These are phyloP conservation scores for Phoenix dactylifera DNA, from an alignment of 176 grass and related monocot species.

Conservation along the genomic window DNA sequence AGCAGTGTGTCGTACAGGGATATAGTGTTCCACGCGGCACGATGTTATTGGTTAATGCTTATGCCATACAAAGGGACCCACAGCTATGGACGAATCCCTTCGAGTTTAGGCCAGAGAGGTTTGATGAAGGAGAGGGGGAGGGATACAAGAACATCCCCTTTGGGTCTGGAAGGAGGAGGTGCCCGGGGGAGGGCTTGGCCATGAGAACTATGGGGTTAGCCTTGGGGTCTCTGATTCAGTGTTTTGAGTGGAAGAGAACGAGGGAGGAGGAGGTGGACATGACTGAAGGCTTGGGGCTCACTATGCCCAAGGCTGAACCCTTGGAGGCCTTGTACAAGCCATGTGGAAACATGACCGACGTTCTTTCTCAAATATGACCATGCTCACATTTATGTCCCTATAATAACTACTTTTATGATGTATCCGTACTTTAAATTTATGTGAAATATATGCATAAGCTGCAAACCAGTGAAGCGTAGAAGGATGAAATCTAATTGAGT, in stretches of 20 bases:
- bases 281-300: slow-evolving; percentile 3
- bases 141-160: slow-evolving; percentile 27
- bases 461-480: too few relatives aligned
- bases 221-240: slow-evolving; percentile 21
- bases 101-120: slow-evolving; percentile 42
- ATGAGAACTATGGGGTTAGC: slow-evolving; percentile 1
- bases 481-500: too few relatives aligned
- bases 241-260: slow-evolving; percentile 32
- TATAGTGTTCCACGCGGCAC: slow-evolving; percentile 23
- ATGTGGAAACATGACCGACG: background rate
- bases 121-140: slow-evolving; percentile 10
- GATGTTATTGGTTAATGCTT: slow-evolving; percentile 40
- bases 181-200: slow-evolving; percentile 31
- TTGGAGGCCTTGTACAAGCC: slow-evolving; percentile 19
- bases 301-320: slow-evolving; percentile 7
- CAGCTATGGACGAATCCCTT: slow-evolving; percentile 16
- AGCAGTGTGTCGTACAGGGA: slow-evolving; percentile 24
- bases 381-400: too few relatives aligned
- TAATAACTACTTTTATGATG: too few relatives aligned
- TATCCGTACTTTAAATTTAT: too few relatives aligned
- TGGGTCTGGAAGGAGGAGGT: slow-evolving; percentile 42
- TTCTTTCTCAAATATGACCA: background rate
- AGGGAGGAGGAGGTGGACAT: slow-evolving; percentile 23
- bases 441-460: too few relatives aligned
- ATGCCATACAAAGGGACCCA: slow-evolving; percentile 44